phyloP scores from a whole-genome alignment of 2,329 filamentous ascomycete genomes.

The Orbilia ellipsospora region DNA sequence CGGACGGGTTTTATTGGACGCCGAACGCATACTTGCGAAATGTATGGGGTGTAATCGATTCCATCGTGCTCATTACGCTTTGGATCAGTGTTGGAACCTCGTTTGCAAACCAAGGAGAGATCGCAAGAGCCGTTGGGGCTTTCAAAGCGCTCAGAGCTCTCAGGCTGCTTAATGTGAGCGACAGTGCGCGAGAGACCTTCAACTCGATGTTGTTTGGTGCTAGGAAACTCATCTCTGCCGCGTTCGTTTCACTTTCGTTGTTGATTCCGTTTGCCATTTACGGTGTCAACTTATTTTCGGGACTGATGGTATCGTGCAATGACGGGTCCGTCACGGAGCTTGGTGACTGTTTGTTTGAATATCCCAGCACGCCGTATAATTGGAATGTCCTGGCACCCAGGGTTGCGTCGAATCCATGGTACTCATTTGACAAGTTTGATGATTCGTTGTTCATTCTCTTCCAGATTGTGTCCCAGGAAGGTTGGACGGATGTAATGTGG shows the following conservation, averaged over 20 bases:
- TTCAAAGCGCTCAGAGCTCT: slow-evolving; percentile 96
- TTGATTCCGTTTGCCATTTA: slow-evolving; percentile 97
- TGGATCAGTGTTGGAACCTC: slow-evolving; percentile 94
- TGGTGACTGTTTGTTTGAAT: slow-evolving; percentile 86
- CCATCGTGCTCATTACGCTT: slow-evolving; percentile 86
- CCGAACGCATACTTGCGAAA: slow-evolving; percentile 97
- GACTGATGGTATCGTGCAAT: slow-evolving; percentile 82
- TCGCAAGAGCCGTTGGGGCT: slow-evolving; percentile 90
- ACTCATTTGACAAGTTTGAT: slow-evolving; percentile 95
- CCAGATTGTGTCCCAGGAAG: slow-evolving; percentile 98
- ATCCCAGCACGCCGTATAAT: slow-evolving; percentile 77
- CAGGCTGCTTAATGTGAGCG: slow-evolving; percentile 91
- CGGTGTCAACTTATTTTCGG: slow-evolving; percentile 90
- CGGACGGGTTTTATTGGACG: slow-evolving; percentile 95
- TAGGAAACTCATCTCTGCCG: slow-evolving; percentile 92
- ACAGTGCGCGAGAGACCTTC: slow-evolving; percentile 94
- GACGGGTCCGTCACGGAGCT: slow-evolving; percentile 73
- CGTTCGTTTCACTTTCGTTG: slow-evolving; percentile 92
- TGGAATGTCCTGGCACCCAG: slow-evolving; percentile 89
- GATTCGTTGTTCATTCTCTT: slow-evolving; percentile 94
- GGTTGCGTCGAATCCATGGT: slow-evolving; percentile 82
- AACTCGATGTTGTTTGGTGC: slow-evolving; percentile 93
- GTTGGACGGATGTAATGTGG: slow-evolving; percentile 95
- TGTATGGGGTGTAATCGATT: slow-evolving; percentile 96
- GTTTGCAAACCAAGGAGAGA: slow-evolving; percentile 80